These are phyloP conservation scores for Eucalyptus rudis DNA, from an alignment of 345 rosid genomes.

Conservation along the genomic window DNA sequence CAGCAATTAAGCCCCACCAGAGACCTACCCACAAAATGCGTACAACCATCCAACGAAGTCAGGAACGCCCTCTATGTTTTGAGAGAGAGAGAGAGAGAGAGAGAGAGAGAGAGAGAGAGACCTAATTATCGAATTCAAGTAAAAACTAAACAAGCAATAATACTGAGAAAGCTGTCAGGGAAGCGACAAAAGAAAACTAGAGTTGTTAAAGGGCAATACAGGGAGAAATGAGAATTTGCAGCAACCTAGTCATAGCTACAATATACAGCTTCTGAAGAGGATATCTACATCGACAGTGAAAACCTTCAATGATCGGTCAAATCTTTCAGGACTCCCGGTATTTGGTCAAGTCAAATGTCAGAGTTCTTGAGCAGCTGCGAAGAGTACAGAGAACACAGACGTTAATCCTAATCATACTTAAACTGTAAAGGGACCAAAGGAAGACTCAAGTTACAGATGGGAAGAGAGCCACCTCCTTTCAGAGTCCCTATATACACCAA, in stretches of 20 bases:
- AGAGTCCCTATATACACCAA: conserved; percentile 87
- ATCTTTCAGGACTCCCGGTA: conserved; percentile 43
- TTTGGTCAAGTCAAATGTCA: conserved; percentile 74
- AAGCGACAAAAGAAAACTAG: not conserved
- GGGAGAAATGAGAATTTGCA: not conserved
- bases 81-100: not conserved
- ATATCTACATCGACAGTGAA: not conserved
- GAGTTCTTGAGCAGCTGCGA: conserved; percentile 87
- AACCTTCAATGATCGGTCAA: not conserved
- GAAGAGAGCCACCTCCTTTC: conserved; percentile 41
- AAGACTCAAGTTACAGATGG: not conserved
- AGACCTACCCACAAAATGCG: not conserved
- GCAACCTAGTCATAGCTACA: not conserved
- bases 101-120: not conserved
- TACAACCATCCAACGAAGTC: not conserved
- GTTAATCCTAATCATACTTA: not conserved
- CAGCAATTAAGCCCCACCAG: not conserved
- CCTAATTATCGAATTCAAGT: not conserved
- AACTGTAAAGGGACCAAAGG: not conserved
- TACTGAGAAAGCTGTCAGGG: not conserved
- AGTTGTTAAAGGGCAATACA: not conserved
- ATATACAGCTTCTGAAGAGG: not conserved
- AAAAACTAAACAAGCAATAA: not conserved
- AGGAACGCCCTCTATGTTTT: not conserved
- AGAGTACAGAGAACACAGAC: not conserved